phyloP scores from a whole-genome alignment of 2,329 filamentous ascomycete species.

The Xylaria sp. region DNA sequence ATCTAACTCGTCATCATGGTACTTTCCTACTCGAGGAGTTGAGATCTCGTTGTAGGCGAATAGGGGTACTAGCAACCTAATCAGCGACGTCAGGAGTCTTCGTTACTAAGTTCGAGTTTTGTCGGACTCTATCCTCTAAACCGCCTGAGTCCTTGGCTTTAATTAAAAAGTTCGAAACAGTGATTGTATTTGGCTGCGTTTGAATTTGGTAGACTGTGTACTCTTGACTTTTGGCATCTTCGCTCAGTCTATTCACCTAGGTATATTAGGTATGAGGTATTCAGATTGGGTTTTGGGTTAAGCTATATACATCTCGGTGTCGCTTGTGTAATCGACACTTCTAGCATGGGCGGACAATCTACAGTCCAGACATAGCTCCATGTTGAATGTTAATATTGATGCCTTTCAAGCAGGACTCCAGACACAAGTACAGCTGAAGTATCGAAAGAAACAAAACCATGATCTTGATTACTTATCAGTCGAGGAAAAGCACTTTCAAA shows the following conservation, averaged over 20 bases:
- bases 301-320: constrained; percentile 34
- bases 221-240: constrained; percentile 32
- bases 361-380: no score
- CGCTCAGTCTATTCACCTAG: constrained; percentile 27
- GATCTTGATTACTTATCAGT: constrained; percentile 30
- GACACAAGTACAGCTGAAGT: no score
- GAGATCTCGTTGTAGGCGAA: constrained; percentile 18
- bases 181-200: background rate
- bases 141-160: background rate
- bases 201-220: constrained; percentile 31
- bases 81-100: background rate
- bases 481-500: constrained; percentile 27
- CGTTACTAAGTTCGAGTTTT: background rate
- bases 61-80: background rate
- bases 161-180: background rate
- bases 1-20: constrained; percentile 19
- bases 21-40: constrained; percentile 20
- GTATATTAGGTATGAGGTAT: constrained; percentile 26
- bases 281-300: constrained; percentile 24
- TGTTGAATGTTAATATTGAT: background rate
- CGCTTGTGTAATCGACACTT: constrained; percentile 26
- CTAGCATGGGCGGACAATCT: constrained; percentile 9
- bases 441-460: no score
- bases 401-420: constrained; percentile 12
- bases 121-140: background rate